Evolutionary conservation across 805 yeast species (phyloP).

Genomic region (Debaryomyces hansenii): DNA sequence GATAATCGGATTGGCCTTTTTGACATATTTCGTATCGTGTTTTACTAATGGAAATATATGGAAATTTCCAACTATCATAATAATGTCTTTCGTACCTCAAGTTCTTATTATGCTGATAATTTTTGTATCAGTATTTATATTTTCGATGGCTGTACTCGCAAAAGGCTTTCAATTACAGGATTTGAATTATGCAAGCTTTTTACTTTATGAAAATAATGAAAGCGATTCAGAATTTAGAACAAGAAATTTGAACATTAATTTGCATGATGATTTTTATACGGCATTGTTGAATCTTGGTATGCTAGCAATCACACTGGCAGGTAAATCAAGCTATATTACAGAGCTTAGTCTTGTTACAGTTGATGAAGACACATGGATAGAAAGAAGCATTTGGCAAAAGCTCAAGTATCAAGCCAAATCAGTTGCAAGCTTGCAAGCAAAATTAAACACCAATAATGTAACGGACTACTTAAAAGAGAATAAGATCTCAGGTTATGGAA

Average conservation of each 20-base stretch:
- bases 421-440: no score
- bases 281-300: constrained; percentile 60
- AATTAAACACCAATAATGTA: neutral
- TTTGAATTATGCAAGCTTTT: constrained; percentile 36
- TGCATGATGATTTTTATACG: constrained; percentile 66
- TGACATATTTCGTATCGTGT: constrained; percentile 42
- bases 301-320: constrained; percentile 65
- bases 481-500: constrained; percentile 15
- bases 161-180: constrained; percentile 43
- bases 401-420: neutral
- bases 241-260: constrained; percentile 35
- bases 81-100: constrained; percentile 68
- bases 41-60: constrained; percentile 39
- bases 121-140: constrained; percentile 51
- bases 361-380: constrained; percentile 60
- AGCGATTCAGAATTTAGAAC: constrained; percentile 16
- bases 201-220: constrained; percentile 20
- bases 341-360: constrained; percentile 51
- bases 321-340: constrained; percentile 62
- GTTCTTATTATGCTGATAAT: constrained; percentile 52
- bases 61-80: constrained; percentile 54
- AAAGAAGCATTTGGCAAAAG: constrained; percentile 28
- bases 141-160: constrained; percentile 57
- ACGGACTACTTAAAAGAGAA: constrained; percentile 7
- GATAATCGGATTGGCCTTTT: constrained; percentile 52